Evolutionary conservation across 2,329 filamentous ascomycete species (phyloP).

Genomic region (Fonsecaea monophora): DNA sequence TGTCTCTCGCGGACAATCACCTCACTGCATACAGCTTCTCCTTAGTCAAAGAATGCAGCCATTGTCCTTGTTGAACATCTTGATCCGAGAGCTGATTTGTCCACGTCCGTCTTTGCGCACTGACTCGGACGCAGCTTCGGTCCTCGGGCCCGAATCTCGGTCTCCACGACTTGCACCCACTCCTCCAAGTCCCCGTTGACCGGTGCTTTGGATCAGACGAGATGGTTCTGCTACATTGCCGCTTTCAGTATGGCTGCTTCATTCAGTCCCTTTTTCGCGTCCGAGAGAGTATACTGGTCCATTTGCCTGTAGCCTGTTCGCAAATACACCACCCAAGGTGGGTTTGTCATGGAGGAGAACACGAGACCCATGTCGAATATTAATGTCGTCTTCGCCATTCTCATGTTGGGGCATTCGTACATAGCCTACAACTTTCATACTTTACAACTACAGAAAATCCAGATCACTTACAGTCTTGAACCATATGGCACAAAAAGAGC

Average conservation of each 20-base stretch:
- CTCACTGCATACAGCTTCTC: background rate
- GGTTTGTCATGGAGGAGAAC: slow-evolving; percentile 7
- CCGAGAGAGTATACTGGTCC: slow-evolving; percentile 10
- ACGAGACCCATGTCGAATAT: background rate
- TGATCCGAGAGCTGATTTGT: background rate
- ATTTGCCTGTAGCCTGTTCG: slow-evolving; percentile 7
- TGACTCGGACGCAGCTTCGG: background rate
- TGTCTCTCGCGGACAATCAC: background rate
- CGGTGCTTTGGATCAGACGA: background rate
- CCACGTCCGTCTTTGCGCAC: background rate
- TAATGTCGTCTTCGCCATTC: background rate
- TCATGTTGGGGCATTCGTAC: background rate
- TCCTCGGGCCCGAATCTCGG: background rate
- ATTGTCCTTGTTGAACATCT: background rate
- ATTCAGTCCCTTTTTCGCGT: slow-evolving; percentile 3
- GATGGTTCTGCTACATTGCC: background rate
- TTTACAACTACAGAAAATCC: background rate
- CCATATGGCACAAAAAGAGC: slow-evolving; percentile 17
- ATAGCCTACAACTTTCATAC: background rate
- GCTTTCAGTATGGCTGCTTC: slow-evolving; percentile 2
- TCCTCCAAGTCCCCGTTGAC: background rate
- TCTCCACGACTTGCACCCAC: background rate
- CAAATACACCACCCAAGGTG: slow-evolving; percentile 1
- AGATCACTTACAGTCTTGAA: background rate
- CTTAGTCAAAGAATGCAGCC: background rate